These are phyloP conservation scores for Globisporangium abappressorium DNA, from an alignment of 352 stramenopile species.

Conservation along the genomic window DNA sequence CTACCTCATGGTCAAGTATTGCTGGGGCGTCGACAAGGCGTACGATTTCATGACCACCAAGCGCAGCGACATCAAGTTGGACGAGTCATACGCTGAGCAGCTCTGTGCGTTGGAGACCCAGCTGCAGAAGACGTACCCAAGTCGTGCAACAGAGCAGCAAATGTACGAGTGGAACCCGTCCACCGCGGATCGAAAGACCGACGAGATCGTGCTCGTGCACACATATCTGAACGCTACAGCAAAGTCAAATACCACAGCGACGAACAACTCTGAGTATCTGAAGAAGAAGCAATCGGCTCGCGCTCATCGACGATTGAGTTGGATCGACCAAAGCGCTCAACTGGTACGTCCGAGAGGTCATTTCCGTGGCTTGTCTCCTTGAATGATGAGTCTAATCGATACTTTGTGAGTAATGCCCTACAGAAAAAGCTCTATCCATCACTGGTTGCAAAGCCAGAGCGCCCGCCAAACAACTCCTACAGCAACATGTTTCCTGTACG, in stretches of 20 bases:
- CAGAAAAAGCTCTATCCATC: conserved; percentile 59
- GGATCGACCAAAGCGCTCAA: conserved; percentile 68
- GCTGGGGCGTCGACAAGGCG: conserved; percentile 91
- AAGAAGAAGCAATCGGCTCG: conserved; percentile 22
- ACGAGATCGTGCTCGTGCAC: conserved; percentile 76
- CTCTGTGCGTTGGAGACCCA: conserved; percentile 65
- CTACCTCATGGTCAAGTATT: conserved; percentile 93
- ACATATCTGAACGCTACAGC: conserved; percentile 65
- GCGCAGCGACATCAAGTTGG: conserved; percentile 80
- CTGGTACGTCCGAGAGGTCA: conserved; percentile 34
- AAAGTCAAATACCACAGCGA: conserved; percentile 14
- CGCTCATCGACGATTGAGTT: conserved; percentile 38
- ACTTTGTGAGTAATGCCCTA: background rate
- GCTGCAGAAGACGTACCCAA: conserved; percentile 44
- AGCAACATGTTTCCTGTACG: conserved; percentile 68
- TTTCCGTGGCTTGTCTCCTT: background rate
- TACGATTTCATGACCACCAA: conserved; percentile 90
- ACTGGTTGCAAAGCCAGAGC: conserved; percentile 57
- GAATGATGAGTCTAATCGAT: background rate
- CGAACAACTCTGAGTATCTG: conserved; percentile 12
- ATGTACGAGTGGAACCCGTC: conserved; percentile 66
- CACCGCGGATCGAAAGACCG: conserved; percentile 39
- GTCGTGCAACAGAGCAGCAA: conserved; percentile 52
- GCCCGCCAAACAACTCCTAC: conserved; percentile 74
- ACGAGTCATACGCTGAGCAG: conserved; percentile 76